phyloP scores from a whole-genome alignment of 1,139 yeast species.

The Taphrina communis region DNA sequence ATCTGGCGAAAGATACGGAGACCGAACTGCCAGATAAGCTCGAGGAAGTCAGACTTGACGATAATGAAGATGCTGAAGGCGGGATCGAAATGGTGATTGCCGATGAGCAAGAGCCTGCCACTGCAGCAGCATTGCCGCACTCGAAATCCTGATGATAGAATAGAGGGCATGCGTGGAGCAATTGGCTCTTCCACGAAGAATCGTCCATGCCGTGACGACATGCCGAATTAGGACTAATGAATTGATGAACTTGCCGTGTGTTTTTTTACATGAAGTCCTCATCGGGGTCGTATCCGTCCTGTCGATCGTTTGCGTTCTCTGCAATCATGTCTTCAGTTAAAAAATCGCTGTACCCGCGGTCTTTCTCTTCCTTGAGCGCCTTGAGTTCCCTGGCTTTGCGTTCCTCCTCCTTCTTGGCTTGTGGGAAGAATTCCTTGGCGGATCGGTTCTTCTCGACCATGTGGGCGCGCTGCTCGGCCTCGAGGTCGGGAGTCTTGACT shows the following conservation, averaged over 20 bases:
- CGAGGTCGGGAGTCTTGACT: conserved; percentile 59
- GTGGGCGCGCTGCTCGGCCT: conserved; percentile 54
- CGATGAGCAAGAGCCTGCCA: conserved; percentile 14
- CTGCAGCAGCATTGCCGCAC: conserved; percentile 10
- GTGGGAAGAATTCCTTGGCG: conserved; percentile 39
- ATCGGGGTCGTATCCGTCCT: conserved; percentile 64
- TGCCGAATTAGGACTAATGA: not conserved
- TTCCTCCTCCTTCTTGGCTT: conserved; percentile 53
- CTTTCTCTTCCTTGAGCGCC: conserved; percentile 49
- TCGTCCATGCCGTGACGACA: not conserved
- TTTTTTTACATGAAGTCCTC: conserved; percentile 64
- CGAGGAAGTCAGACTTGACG: conserved; percentile 14
- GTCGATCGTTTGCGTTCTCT: conserved; percentile 34
- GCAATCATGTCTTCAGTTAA: conserved; percentile 57
- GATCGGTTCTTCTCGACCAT: conserved; percentile 49
- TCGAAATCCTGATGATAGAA: not conserved
- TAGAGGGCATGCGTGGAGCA: too few relatives aligned
- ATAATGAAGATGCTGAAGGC: not conserved
- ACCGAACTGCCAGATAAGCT: conserved; percentile 1
- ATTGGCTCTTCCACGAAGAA: too few relatives aligned
- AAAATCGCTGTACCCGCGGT: conserved; percentile 63
- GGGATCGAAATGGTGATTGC: conserved; percentile 19
- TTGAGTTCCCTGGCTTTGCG: conserved; percentile 48
- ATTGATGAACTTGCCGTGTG: not conserved
- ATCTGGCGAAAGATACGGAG: not conserved